Evolutionary conservation across 306 rosid genomes (phyloP), one percentile per base, ranked within the genome.

Genomic region (Pterocarpus santalinus): DNA sequence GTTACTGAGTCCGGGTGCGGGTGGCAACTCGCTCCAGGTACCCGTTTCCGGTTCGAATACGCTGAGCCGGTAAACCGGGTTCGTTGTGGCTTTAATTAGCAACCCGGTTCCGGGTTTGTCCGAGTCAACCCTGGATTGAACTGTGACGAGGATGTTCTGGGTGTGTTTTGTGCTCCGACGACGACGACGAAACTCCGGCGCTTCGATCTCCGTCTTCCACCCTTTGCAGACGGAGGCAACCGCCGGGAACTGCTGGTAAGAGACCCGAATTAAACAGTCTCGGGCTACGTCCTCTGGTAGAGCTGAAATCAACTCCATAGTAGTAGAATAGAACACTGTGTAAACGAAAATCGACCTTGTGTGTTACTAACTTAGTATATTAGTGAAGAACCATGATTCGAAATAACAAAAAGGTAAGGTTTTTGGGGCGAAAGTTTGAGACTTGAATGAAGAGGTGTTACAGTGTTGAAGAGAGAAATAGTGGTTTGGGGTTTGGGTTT

Each of bases 231-330:
- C 92, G 28, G 93, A 81, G 0, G 86, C 84, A 0, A 93, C 75
- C 0, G 72, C 72, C 30, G 90, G 73, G 32, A 93, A 82, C 52
- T 87, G 83, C 0, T 89, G 75, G 8, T 86, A 83, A 0, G 87
- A 53, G 30, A 89, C 69, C 22, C 95, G 89, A 43, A 84, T 70
- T 17, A 94, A 55, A 55, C 97, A 92, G 22, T 89, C 92, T 34
- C 85, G 69, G 60, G 89, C 91, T 6, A 94, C 63, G 16, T 94
- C 95, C 7, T 92, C 91, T 0, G 98, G 97, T 12, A 94, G 80
- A 77, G 88, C 90, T 10, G 97, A 79, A 89, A 91, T 88, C 73
- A 93, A 57, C 62, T 84, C 97, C 96, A 91, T 92, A 0, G 14
- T 22, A 41, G 14, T 1, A 52, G 17, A 43, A n/a, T 12, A 76